Evolutionary conservation across 371 early-diverging fungal species (phyloP).

Genomic region (Paramicrosporidium saccamoebae): DNA sequence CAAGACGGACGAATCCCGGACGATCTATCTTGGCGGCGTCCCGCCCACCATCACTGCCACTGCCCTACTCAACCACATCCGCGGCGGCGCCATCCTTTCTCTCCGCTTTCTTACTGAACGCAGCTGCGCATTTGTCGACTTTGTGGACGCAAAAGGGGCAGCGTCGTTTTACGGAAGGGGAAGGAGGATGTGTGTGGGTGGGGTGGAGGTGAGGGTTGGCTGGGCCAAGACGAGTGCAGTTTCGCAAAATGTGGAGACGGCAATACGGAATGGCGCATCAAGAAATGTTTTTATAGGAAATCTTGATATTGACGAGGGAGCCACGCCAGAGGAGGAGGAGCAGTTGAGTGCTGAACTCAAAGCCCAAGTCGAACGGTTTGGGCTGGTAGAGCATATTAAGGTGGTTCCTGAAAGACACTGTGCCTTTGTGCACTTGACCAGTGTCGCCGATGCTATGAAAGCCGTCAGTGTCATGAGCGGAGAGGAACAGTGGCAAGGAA

Average conservation of each 20-base stretch:
- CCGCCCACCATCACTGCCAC: conserved; percentile 17
- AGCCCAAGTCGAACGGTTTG: conserved; percentile 19
- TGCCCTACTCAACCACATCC: conserved; percentile 30
- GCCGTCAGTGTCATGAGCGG: conserved; percentile 17
- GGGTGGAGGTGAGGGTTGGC: conserved; percentile 21
- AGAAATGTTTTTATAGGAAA: conserved; percentile 39
- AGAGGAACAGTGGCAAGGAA: conserved; percentile 13
- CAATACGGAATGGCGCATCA: conserved; percentile 23
- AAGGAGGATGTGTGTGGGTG: conserved; percentile 6
- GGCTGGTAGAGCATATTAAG: conserved; percentile 28
- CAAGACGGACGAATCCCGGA: no score
- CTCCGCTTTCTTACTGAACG: conserved; percentile 33
- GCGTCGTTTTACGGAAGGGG: no score
- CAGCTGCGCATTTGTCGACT: conserved; percentile 39
- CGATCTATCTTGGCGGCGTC: conserved; percentile 40
- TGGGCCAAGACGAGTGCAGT: conserved; percentile 33
- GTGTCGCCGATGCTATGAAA: conserved; percentile 23
- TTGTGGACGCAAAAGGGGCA: conserved; percentile 28
- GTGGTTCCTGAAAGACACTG: conserved; percentile 25
- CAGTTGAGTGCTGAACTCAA: conserved; percentile 9
- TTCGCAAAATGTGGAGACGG: conserved; percentile 11
- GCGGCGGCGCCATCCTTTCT: conserved; percentile 31
- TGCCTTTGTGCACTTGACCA: conserved; percentile 44
- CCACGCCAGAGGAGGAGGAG: no score
- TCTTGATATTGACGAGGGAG: conserved; percentile 13